Evolutionary conservation across 441 rosid species (phyloP).

Genomic region (Biscutella laevigata): DNA sequence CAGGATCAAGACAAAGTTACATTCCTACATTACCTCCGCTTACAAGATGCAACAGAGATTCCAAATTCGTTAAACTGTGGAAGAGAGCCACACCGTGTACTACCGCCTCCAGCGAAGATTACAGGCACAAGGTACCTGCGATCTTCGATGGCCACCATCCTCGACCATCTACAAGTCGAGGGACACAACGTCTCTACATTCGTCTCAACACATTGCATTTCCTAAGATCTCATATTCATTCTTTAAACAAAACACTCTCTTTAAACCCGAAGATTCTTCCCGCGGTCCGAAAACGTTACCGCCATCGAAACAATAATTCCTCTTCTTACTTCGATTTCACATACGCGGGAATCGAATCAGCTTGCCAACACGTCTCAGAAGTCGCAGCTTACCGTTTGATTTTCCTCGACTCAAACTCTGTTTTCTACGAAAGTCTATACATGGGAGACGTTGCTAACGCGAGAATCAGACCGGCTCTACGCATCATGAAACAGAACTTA

Average conservation of each 20-base stretch:
- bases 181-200: constrained; percentile 75
- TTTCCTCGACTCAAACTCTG: constrained; percentile 66
- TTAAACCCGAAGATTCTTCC: constrained; percentile 43
- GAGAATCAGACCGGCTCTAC: constrained; percentile 52
- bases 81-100: constrained; percentile 64
- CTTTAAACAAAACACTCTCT: constrained; percentile 61
- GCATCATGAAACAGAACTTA: constrained; percentile 61
- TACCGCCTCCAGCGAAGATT: constrained; percentile 25
- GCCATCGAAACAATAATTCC: constrained; percentile 30
- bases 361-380: constrained; percentile 71
- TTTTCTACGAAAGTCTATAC: constrained; percentile 63
- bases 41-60: constrained; percentile 71
- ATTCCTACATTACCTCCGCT: constrained; percentile 72
- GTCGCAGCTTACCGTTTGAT: constrained; percentile 83
- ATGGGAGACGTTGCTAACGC: constrained; percentile 49
- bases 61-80: constrained; percentile 60
- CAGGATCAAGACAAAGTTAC: constrained; percentile 77
- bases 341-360: constrained; percentile 51
- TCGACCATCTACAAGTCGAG: constrained; percentile 75
- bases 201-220: constrained; percentile 78
- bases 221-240: constrained; percentile 57
- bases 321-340: constrained; percentile 55
- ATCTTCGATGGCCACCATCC: constrained; percentile 46
- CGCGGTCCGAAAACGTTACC: constrained; percentile 34
- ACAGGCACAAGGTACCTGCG: constrained; percentile 3